Base-by-base conservation (phyloP, 2,329 filamentous ascomycete genomes). In the Arthrinium puccinioides region DNA sequence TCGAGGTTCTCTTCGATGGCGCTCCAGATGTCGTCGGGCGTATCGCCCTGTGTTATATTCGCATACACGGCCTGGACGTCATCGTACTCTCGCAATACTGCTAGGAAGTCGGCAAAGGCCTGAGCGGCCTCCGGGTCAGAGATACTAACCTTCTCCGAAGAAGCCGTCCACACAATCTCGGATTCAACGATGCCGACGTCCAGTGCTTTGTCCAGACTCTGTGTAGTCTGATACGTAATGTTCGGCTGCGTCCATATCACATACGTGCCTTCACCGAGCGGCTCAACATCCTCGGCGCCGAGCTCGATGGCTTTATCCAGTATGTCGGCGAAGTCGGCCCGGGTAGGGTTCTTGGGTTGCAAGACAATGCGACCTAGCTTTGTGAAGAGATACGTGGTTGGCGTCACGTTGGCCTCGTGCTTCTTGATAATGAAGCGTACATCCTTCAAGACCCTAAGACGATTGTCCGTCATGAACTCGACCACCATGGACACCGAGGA, bases 401-500 rank as follows among this genome's bases (percentile, higher is more conserved):
- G 78, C 6, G 85, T 83, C 3, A 78, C 65, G 3, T 70, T 76
- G 5, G 83, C 92, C 14, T 82, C 82, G 35, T 71, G 64, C 41
- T 80, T 77, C 57, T 88, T 94, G 38, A 94, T 70, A 3, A 84
- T 62, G 34, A 70, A 53, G 37, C 84, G 77, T 35, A 97, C 60
- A 37, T 94, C 85, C 51, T 84, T 76, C 32, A 94, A 59, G 7
- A 81, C 77, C 21, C 86, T 78, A 27, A 72, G 69, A 58, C 84
- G 88, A 59, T 78, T 87, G 51, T 95, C 89, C 5, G 87, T 90
- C 59, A 92, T 83, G 50, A 83, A 79, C 50, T 96, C 88, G 53
- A 95, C 75, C 9, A 97, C 80, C 6, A 90, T 68, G 9, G 86
- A 87, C 2, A 88, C 74, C 3, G 73, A 79, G 3, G 82, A 76